phyloP scores from a whole-genome alignment of 495 filamentous ascomycete genomes.

The Podospora pseudoanserina region DNA sequence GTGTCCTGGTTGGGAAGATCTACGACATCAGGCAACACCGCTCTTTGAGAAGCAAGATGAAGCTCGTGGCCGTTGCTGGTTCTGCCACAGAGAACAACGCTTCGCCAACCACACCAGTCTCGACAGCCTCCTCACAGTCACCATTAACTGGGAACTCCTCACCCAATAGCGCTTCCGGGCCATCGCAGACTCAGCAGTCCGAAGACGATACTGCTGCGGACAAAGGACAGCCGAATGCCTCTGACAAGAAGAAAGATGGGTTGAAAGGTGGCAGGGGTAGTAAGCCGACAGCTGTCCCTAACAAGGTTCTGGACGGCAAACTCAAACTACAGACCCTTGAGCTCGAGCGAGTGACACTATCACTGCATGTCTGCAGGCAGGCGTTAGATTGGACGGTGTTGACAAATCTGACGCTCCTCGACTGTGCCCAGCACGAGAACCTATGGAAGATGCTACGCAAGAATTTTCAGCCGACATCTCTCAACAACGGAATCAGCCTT shows the following conservation, averaged over 20 bases:
- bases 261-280: neutral
- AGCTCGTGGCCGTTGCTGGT: neutral
- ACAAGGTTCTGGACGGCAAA: constrained; percentile 44
- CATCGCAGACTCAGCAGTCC: neutral
- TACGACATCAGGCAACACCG: constrained; percentile 52
- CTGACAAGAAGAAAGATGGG: neutral
- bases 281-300: constrained; percentile 10
- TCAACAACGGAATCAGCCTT: constrained; percentile 22
- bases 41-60: constrained; percentile 8
- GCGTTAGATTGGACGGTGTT: constrained; percentile 78
- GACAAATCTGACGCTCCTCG: constrained; percentile 75
- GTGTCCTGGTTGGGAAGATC: constrained; percentile 64
- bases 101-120: constrained; percentile 2
- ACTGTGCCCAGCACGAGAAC: constrained; percentile 71
- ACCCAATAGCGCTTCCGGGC: too few relatives aligned
- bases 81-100: neutral
- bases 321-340: constrained; percentile 73
- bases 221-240: neutral
- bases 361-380: constrained; percentile 61
- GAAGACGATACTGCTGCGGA: neutral
- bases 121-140: neutral
- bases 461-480: constrained; percentile 60
- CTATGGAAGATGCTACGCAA: constrained; percentile 78
- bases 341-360: constrained; percentile 76
- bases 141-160: neutral